Evolutionary conservation across 2,329 filamentous ascomycete species (phyloP).

Genomic region (Penicillium sp.): DNA sequence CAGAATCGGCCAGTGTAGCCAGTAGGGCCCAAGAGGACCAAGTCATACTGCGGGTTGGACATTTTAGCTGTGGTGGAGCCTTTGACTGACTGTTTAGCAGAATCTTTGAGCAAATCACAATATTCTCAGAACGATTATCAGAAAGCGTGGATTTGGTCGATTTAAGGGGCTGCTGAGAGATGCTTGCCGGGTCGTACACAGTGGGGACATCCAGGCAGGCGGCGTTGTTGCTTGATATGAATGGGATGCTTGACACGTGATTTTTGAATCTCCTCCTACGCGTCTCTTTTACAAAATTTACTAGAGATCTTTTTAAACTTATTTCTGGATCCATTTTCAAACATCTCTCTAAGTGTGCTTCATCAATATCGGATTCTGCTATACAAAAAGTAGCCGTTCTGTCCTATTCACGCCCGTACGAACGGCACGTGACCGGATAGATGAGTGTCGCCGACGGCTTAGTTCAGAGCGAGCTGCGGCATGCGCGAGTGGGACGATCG

Average conservation of each 20-base stretch:
- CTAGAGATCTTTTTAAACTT: background rate
- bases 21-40: conserved; percentile 66
- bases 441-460: conserved; percentile 11
- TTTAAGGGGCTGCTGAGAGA: background rate
- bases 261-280: background rate
- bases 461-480: background rate
- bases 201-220: background rate
- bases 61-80: conserved; percentile 31
- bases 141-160: background rate
- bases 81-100: background rate
- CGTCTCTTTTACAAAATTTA: background rate
- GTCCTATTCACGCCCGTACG: background rate
- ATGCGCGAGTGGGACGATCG: background rate
- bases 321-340: background rate
- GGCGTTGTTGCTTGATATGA: background rate
- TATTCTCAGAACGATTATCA: background rate
- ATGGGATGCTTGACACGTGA: background rate
- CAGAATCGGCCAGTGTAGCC: conserved; percentile 82
- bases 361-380: background rate
- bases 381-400: background rate
- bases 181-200: background rate
- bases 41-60: conserved; percentile 57
- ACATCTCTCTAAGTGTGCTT: background rate
- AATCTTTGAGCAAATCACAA: conserved; percentile 8
- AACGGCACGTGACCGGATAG: conserved; percentile 10